Base-by-base conservation (phyloP, 2,329 filamentous ascomycete species). In the Fusarium drepaniforme region DNA sequence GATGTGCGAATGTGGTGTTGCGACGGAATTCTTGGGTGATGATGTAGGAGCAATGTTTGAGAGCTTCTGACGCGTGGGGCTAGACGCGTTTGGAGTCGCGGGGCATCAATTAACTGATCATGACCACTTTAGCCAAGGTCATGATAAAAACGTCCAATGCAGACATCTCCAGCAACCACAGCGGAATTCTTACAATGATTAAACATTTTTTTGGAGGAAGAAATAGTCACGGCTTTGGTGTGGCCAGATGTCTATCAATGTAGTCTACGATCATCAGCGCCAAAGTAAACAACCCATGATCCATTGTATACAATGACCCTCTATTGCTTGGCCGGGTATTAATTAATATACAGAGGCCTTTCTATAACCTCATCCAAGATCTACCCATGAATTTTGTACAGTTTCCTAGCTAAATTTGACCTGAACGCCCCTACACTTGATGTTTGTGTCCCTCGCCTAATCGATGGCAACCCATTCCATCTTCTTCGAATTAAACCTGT, bases 401-500 rank as follows among this genome's bases (percentile, higher is more conserved):
- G 5, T 23, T 49, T 15, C 56, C 49, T 13, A 25, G n/a, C 42
- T 33, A 40, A n/a, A 18, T 5, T 11, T 59, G 58, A 38, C 42
- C 38, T 15, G 7, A 60, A 70, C 66, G 33, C 46, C 49, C 42
- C 33, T 40, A 23, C 28, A 38, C 21, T 8, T 23, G 0, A 1
- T 8, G 18, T 16, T 21, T 38, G 2, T n/a, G 18, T 5, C 3
- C 9, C 21, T 11, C 5, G 4, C 3, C 51, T 64, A 66, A 12
- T 71, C 42, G 23, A 70, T 38, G 4, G 74, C 66, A 25, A 78
- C 51, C 83, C 83, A 85, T 68, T 81, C 79, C 78, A 83, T 82
- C 62, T 80, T 79, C 12, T 80, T 72, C 16, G 84, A 79, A 25
- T 86, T 80, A 62, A 87, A 88, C 11, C 81, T 76, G 65, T 88